Percentiles rank a stretch among this genome's conserved stretches.
Evolutionary conservation across 306 rosid species (phyloP).

Genomic region (Quercus parvula): DNA sequence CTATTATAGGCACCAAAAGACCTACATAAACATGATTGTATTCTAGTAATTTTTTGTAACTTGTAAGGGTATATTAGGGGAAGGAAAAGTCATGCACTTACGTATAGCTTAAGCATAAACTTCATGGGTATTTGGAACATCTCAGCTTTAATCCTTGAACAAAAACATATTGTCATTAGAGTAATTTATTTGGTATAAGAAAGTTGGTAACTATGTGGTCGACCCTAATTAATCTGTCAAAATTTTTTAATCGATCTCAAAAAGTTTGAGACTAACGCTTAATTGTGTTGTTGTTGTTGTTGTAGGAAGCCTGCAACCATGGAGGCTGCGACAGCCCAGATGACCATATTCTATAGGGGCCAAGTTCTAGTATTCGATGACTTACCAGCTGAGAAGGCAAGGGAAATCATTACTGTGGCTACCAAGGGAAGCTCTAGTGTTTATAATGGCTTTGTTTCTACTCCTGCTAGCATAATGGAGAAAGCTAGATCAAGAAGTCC

Average conservation of each 20-base stretch:
- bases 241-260: too few species aligned
- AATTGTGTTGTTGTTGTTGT: too few species aligned
- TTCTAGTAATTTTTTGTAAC: neutral
- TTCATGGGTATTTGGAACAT: neutral
- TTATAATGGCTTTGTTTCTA: neutral
- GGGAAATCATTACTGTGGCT: constrained; percentile 69
- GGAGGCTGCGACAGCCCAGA: constrained; percentile 42
- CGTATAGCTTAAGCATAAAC: neutral
- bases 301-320: constrained; percentile 24
- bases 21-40: too few species aligned
- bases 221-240: too few species aligned
- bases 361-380: constrained; percentile 62
- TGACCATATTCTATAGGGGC: constrained; percentile 75
- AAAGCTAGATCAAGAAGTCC: constrained; percentile 8
- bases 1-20: neutral
- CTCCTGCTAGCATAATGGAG: constrained; percentile 5
- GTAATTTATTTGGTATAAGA: too few species aligned
- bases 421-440: constrained; percentile 41
- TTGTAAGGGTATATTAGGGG: neutral
- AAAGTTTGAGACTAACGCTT: too few species aligned
- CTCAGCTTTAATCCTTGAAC: neutral
- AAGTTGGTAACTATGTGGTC: too few species aligned
- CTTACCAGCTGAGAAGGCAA: constrained; percentile 51
- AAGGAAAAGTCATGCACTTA: neutral
- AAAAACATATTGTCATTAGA: neutral